A percentile compares a stretch with the other conserved stretches of the same genome.
phyloP scores from a whole-genome alignment of 139 green algal genomes.

The Eudorina sp. region DNA sequence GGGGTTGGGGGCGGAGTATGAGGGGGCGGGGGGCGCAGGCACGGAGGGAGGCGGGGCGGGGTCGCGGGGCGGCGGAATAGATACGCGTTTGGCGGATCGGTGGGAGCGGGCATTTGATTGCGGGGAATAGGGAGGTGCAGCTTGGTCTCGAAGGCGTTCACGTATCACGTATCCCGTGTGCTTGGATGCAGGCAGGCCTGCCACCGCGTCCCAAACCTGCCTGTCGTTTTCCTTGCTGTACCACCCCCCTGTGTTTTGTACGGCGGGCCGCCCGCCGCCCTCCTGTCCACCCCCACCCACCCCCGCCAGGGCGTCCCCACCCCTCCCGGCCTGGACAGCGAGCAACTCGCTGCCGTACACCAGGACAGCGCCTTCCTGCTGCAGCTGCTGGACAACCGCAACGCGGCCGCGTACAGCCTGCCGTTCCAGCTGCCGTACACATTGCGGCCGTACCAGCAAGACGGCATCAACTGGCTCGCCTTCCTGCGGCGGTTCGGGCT shows the following conservation, averaged over 20 bases:
- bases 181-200: too few species aligned
- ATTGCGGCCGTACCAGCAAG: constrained; percentile 93
- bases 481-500: constrained; percentile 96
- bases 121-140: too few species aligned
- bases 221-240: not conserved
- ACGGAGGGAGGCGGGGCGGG: too few species aligned
- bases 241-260: not conserved
- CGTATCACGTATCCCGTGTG: too few species aligned
- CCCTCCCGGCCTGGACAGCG: constrained; percentile 75
- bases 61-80: too few species aligned
- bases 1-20: not conserved
- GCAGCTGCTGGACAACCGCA: constrained; percentile 92
- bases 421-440: constrained; percentile 60
- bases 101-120: too few species aligned
- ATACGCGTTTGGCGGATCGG: too few species aligned
- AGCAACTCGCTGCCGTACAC: constrained; percentile 60
- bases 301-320: constrained; percentile 66
- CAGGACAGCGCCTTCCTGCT: constrained; percentile 86
- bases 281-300: not conserved
- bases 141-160: too few species aligned
- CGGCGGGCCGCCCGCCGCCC: not conserved
- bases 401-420: constrained; percentile 52
- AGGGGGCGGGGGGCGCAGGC: too few species aligned
- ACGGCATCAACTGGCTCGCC: constrained; percentile 97
- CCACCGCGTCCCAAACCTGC: too few species aligned